Evolutionary conservation across 2,329 filamentous ascomycete genomes (phyloP), one percentile per base, ranked within the genome.

Genomic region (Cladophialophora psammophila): DNA sequence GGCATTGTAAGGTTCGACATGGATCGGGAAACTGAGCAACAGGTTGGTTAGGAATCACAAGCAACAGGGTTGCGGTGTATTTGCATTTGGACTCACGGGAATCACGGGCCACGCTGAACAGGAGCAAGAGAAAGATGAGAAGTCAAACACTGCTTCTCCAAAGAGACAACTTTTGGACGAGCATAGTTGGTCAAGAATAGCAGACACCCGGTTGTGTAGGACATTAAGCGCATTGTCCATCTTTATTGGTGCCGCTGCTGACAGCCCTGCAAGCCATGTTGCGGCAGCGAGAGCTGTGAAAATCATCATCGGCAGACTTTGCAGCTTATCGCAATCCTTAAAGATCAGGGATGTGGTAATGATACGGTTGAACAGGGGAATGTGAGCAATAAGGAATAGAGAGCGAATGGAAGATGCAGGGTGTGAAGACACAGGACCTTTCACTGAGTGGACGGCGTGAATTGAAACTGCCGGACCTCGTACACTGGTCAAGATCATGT

Each of bases 141-240:
- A 38, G 8, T 64, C 50, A 42, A 70, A 62, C 5, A 10, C 53
- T 32, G 66, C 65, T 15, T 60, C 12, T 36, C 66, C 66, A 38
- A 66, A 63, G 26, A 66, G 57, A 63, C 68, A 70, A 8, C 40
- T 55, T 38, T 66, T 58, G n/a, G 45, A 45, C 12, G 42, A 42
- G 60, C 67, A 69, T 20, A 69, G 40, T 8, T 54, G 60, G n/a
- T 69, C 55, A 31, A 65, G 18, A 55, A 61, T 15, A 15, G 6
- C 45, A 15, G 38, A 31, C n/a, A 52, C 40, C 26, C 31, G 57
- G 35, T 36, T 50, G 26, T 52, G 53, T 7, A 57, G 36, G 38
- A 60, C 35, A 52, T 15, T 35, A 12, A 57, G 35, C 32, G 48
- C 36, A 42, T 42, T 52, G 38, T 54, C 52, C 40, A 62, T 66